Evolutionary conservation across 768 basidiomycete genomes (phyloP).

Genomic region (Pleurotus giganteus): DNA sequence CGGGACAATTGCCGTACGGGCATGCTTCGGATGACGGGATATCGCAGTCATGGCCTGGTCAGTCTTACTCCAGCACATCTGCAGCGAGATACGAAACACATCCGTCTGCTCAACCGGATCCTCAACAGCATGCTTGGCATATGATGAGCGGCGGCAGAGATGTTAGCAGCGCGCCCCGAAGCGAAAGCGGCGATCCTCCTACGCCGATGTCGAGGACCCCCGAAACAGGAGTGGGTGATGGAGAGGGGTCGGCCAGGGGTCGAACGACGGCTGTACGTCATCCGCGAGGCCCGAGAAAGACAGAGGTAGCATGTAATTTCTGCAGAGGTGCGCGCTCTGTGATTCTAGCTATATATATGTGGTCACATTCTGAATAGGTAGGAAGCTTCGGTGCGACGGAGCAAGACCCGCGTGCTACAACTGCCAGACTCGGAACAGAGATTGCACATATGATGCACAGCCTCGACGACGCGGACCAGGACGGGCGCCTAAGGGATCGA

Average conservation of each 20-base stretch:
- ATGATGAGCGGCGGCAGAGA: neutral
- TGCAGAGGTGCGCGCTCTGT: slow-evolving; percentile 55
- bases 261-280: slow-evolving; percentile 6
- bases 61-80: slow-evolving; percentile 10
- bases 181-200: slow-evolving; percentile 5
- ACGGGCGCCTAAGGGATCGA: slow-evolving; percentile 64
- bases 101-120: slow-evolving; percentile 11
- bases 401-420: slow-evolving; percentile 60
- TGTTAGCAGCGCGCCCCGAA: neutral
- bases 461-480: slow-evolving; percentile 70
- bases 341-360: neutral
- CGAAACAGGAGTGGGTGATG: neutral
- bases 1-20: neutral
- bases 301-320: slow-evolving; percentile 71
- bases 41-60: slow-evolving; percentile 9
- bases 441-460: slow-evolving; percentile 15
- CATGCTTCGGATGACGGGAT: neutral
- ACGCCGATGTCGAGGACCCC: slow-evolving; percentile 3
- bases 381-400: slow-evolving; percentile 77
- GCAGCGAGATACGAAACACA: slow-evolving; percentile 6
- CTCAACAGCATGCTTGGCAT: slow-evolving; percentile 7
- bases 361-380: slow-evolving; percentile 36
- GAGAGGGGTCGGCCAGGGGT: slow-evolving; percentile 9
- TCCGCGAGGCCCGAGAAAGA: slow-evolving; percentile 37
- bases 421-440: slow-evolving; percentile 47